Percentiles rank a stretch among this genome's conserved stretches.
Evolutionary conservation across 2,329 filamentous ascomycete genomes (phyloP).

Genomic region (Exserohilum turcica): DNA sequence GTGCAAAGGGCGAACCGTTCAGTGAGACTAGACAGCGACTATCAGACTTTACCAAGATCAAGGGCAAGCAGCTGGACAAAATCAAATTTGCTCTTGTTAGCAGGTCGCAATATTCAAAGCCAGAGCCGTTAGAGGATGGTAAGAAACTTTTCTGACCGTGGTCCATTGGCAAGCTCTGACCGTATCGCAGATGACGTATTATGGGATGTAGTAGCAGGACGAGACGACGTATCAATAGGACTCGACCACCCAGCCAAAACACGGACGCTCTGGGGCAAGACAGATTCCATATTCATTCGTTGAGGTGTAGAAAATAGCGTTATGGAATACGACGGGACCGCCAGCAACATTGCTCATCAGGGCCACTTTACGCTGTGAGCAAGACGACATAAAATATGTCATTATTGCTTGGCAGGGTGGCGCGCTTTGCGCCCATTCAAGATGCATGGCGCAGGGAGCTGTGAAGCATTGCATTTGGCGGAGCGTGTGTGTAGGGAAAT

Average conservation of each 20-base stretch:
- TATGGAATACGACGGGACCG: conserved; percentile 30
- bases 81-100: conserved; percentile 86
- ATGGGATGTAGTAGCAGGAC: conserved; percentile 48
- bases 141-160: conserved; percentile 47
- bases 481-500: conserved; percentile 9
- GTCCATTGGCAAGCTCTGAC: conserved; percentile 13
- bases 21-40: conserved; percentile 92
- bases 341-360: background rate
- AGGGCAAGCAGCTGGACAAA: conserved; percentile 98
- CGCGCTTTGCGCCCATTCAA: background rate
- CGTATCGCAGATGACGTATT: conserved; percentile 51
- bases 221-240: conserved; percentile 53
- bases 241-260: conserved; percentile 68
- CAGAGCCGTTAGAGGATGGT: conserved; percentile 88
- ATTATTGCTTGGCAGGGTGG: conserved; percentile 11
- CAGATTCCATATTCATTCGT: conserved; percentile 68
- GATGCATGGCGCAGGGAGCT: conserved; percentile 13
- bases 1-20: conserved; percentile 75
- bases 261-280: conserved; percentile 62
- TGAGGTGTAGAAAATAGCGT: conserved; percentile 21
- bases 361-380: conserved; percentile 5
- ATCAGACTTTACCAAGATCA: conserved; percentile 88
- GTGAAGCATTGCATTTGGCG: conserved; percentile 13
- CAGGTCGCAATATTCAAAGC: conserved; percentile 72
- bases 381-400: conserved; percentile 1